Percentiles rank a stretch among this genome's conserved stretches.
These are phyloP conservation scores for Akanthomyces lecanii DNA, from an alignment of 2,329 filamentous ascomycete species.

Conservation along the genomic window DNA sequence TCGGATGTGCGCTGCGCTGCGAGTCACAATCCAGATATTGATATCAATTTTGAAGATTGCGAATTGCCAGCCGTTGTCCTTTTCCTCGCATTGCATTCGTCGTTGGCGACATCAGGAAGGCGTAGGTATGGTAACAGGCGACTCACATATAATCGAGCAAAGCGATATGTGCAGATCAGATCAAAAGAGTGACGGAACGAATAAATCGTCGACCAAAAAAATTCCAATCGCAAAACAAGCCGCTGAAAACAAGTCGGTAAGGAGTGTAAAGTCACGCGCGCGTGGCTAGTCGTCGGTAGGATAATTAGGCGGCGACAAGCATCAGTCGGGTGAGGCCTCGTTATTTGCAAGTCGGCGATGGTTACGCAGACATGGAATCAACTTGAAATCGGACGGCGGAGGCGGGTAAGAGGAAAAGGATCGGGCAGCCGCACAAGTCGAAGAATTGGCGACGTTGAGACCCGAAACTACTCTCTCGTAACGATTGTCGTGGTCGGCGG, in stretches of 20 bases:
- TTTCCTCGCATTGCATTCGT: not conserved
- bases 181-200: conserved; percentile 17
- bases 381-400: not conserved
- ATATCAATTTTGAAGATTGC: not conserved
- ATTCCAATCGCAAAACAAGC: conserved; percentile 4
- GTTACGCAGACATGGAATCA: conserved; percentile 14
- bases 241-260: conserved; percentile 10
- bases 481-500: conserved; percentile 12
- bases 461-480: conserved; percentile 7
- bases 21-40: not conserved
- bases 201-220: conserved; percentile 14
- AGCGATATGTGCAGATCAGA: conserved; percentile 15
- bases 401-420: not conserved
- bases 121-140: not conserved
- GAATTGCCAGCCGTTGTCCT: not conserved
- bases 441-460: conserved; percentile 1
- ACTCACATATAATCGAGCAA: conserved; percentile 16
- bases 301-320: conserved; percentile 6
- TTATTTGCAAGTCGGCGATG: not conserved
- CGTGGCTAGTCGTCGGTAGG: conserved; percentile 8
- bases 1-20: not conserved
- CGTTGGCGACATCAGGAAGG: not conserved
- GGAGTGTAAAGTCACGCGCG: conserved; percentile 10
- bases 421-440: conserved; percentile 4
- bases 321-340: conserved; percentile 5